Evolutionary conservation across 352 stramenopile genomes (phyloP).

Genomic region (Phytopythium oedochilum): DNA sequence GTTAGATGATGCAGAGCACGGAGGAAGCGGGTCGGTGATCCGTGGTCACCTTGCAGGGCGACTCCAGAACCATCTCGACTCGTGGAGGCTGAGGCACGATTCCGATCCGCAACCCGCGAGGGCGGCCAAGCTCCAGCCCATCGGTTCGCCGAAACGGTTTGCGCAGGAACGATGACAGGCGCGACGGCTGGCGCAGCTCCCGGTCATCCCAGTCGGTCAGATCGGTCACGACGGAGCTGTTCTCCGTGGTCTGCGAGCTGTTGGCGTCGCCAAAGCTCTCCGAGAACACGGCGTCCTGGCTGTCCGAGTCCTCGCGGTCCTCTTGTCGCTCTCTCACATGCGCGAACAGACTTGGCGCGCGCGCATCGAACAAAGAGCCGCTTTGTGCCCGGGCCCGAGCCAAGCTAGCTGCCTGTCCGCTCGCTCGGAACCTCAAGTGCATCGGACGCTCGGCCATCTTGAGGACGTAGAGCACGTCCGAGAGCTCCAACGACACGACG

Average conservation of each 20-base stretch:
- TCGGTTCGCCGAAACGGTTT: slow-evolving; percentile 67
- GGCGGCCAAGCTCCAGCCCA: slow-evolving; percentile 33
- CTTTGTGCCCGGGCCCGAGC: slow-evolving; percentile 17
- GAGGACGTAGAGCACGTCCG: slow-evolving; percentile 58
- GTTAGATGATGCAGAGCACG: neutral
- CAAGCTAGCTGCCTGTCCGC: neutral
- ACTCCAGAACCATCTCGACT: slow-evolving; percentile 42
- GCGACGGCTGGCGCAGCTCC: slow-evolving; percentile 44
- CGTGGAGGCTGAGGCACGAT: slow-evolving; percentile 41
- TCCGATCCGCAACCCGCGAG: slow-evolving; percentile 34
- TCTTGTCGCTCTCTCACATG: slow-evolving; percentile 4
- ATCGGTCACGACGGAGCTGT: slow-evolving; percentile 65
- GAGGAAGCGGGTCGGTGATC: neutral
- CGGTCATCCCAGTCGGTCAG: slow-evolving; percentile 44
- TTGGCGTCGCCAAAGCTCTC: slow-evolving; percentile 77
- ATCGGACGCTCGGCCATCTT: slow-evolving; percentile 67
- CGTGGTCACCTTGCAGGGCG: slow-evolving; percentile 47
- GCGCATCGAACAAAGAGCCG: slow-evolving; percentile 14
- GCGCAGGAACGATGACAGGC: slow-evolving; percentile 55
- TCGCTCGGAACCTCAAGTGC: slow-evolving; percentile 51
- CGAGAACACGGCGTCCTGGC: slow-evolving; percentile 62
- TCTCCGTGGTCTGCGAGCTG: slow-evolving; percentile 63
- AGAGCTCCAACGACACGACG: slow-evolving; percentile 58
- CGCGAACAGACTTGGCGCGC: slow-evolving; percentile 1
- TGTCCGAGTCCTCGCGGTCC: slow-evolving; percentile 59